Evolutionary conservation across 2,329 filamentous ascomycete genomes (phyloP).

Genomic region (Zarea fungicola): DNA sequence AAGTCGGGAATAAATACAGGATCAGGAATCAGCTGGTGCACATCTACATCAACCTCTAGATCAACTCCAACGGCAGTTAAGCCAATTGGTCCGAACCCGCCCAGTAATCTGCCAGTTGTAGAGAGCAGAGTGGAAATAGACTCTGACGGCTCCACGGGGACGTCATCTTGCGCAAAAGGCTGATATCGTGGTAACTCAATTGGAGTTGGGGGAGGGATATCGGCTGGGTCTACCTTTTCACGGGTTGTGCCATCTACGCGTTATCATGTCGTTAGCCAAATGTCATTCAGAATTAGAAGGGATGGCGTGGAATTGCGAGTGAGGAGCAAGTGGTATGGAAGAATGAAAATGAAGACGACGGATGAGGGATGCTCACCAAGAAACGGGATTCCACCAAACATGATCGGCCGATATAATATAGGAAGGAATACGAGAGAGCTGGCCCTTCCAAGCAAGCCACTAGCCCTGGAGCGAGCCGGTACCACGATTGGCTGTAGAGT

Average conservation of each 20-base stretch:
- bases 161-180: conserved; percentile 30
- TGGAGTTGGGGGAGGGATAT: conserved; percentile 53
- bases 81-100: conserved; percentile 35
- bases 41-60: conserved; percentile 45
- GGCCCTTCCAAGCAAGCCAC: neutral
- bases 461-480: neutral
- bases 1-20: conserved; percentile 49
- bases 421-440: neutral
- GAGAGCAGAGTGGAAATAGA: conserved; percentile 49
- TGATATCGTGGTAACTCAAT: conserved; percentile 45
- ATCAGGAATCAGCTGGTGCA: conserved; percentile 49
- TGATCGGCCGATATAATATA: neutral
- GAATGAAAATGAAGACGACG: too few relatives aligned
- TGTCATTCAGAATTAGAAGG: neutral
- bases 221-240: conserved; percentile 37
- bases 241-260: neutral
- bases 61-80: conserved; percentile 55
- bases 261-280: neutral
- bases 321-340: too few relatives aligned
- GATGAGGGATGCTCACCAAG: neutral
- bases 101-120: conserved; percentile 44
- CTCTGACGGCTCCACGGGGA: conserved; percentile 22
- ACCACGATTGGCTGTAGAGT: conserved; percentile 3
- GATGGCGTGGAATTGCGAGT: too few relatives aligned
- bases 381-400: conserved; percentile 5